phyloP scores from a whole-genome alignment of 208 protist genomes.

The Wallacemonas rigidus region DNA sequence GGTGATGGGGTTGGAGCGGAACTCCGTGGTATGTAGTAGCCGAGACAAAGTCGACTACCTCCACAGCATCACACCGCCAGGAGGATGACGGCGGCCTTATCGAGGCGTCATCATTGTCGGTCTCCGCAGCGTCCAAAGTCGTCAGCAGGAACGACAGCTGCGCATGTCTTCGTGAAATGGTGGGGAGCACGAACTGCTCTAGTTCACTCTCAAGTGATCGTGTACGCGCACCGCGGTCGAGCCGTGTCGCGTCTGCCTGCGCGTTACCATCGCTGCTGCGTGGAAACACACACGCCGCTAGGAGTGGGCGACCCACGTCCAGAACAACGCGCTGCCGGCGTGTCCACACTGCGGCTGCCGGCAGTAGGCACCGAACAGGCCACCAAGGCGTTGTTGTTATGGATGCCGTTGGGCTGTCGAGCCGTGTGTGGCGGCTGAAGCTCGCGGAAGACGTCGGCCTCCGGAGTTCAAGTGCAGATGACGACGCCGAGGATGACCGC shows the following conservation, averaged over 20 bases:
- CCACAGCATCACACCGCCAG: background rate
- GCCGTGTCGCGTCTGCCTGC: background rate
- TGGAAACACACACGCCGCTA: background rate
- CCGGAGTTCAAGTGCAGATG: conserved; percentile 13
- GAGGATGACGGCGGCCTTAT: background rate
- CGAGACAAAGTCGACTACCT: conserved; percentile 8
- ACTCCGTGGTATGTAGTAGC: conserved; percentile 28
- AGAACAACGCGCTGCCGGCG: conserved; percentile 7
- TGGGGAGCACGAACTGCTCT: conserved; percentile 9
- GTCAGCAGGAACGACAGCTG: conserved; percentile 4
- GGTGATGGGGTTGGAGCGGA: conserved; percentile 38
- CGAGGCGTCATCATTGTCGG: background rate
- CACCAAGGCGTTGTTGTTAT: conserved; percentile 20
- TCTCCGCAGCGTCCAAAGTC: background rate
- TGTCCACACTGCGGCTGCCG: background rate
- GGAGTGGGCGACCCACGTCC: background rate
- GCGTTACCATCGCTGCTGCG: background rate
- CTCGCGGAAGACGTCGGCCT: background rate
- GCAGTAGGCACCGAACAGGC: background rate
- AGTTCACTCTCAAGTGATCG: conserved; percentile 3
- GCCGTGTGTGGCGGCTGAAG: background rate
- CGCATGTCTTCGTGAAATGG: conserved; percentile 10
- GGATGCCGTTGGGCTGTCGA: background rate
- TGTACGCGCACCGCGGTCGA: background rate
- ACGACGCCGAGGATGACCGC: background rate